Conservation (phyloP, 768 basidiomycete species). For the Auricularia cornea region DNA sequence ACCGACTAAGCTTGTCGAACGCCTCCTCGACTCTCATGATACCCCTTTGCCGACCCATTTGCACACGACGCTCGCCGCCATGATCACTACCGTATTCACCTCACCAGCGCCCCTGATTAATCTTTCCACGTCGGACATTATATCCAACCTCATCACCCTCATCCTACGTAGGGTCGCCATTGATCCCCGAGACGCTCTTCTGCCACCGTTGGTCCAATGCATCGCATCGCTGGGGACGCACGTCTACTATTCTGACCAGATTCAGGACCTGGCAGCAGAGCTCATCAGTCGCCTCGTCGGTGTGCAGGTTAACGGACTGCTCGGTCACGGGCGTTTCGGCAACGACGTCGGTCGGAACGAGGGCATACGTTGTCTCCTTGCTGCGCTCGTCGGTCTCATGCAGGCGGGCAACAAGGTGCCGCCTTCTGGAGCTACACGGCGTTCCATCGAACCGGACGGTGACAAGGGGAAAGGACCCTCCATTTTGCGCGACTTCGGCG, state of each 20-base stretch:
- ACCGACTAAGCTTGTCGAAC: conserved; percentile 76
- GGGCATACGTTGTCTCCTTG: conserved; percentile 62
- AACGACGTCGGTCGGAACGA: conserved; percentile 44
- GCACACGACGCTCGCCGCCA: conserved; percentile 57
- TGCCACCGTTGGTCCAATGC: conserved; percentile 63
- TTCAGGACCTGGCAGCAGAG: conserved; percentile 84
- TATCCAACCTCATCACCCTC: conserved; percentile 67
- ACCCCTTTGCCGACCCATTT: conserved; percentile 35
- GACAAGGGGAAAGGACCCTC: not conserved
- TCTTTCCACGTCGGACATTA: conserved; percentile 81
- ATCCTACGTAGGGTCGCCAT: conserved; percentile 62
- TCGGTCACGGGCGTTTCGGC: conserved; percentile 27
- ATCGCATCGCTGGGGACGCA: conserved; percentile 82
- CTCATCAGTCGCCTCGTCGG: conserved; percentile 64
- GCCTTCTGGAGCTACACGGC: not conserved
- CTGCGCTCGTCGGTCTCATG: conserved; percentile 63
- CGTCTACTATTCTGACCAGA: conserved; percentile 93
- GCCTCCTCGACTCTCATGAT: conserved; percentile 58
- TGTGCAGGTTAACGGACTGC: conserved; percentile 56
- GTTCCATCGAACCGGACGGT: not conserved
- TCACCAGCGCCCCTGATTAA: conserved; percentile 79
- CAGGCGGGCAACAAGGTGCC: conserved; percentile 41
- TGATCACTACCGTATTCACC: conserved; percentile 79
- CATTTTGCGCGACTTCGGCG: not conserved
- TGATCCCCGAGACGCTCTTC: conserved; percentile 52